Percentiles rank a stretch among this genome's conserved stretches.
These are phyloP conservation scores for Pilatotrama ljubarskyi DNA, from an alignment of 768 basidiomycete genomes.

Conservation along the genomic window DNA sequence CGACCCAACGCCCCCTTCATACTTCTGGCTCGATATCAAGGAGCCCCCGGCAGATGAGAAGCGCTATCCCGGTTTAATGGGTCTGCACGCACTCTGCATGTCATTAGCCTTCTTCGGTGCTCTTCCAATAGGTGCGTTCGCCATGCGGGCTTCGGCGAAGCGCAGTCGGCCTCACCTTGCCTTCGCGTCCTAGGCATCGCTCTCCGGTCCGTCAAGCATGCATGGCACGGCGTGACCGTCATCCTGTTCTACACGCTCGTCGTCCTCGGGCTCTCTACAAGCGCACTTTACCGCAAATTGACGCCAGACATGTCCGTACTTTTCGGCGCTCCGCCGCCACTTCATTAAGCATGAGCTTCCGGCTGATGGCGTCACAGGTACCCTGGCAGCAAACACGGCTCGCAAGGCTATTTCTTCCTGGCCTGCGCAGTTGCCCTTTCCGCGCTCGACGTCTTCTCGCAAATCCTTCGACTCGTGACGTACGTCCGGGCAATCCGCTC, in stretches of 20 bases:
- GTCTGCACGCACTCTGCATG: constrained; percentile 74
- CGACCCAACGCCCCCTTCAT: constrained; percentile 73
- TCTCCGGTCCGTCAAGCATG: constrained; percentile 74
- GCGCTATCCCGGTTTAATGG: constrained; percentile 70
- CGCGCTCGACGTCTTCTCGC: constrained; percentile 52
- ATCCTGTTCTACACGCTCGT: constrained; percentile 62
- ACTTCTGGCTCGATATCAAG: constrained; percentile 79
- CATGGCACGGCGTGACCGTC: constrained; percentile 59
- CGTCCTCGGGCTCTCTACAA: constrained; percentile 64
- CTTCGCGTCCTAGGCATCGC: constrained; percentile 60
- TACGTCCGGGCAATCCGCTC: constrained; percentile 41
- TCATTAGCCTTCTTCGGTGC: constrained; percentile 78
- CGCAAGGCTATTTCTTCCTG: constrained; percentile 61
- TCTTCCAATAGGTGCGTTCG: constrained; percentile 72
- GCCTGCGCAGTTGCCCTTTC: constrained; percentile 47
- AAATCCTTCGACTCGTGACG: constrained; percentile 49
- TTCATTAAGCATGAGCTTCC: background rate
- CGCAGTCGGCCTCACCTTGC: constrained; percentile 7
- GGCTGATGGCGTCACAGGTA: constrained; percentile 51
- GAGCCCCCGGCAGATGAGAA: constrained; percentile 42
- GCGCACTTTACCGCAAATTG: constrained; percentile 70
- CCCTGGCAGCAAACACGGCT: constrained; percentile 58
- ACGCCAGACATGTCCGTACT: constrained; percentile 81
- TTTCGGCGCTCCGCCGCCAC: constrained; percentile 5
- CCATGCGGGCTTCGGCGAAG: background rate